phyloP scores from a whole-genome alignment of 768 basidiomycete species.

The Tubosaeta sp. region DNA sequence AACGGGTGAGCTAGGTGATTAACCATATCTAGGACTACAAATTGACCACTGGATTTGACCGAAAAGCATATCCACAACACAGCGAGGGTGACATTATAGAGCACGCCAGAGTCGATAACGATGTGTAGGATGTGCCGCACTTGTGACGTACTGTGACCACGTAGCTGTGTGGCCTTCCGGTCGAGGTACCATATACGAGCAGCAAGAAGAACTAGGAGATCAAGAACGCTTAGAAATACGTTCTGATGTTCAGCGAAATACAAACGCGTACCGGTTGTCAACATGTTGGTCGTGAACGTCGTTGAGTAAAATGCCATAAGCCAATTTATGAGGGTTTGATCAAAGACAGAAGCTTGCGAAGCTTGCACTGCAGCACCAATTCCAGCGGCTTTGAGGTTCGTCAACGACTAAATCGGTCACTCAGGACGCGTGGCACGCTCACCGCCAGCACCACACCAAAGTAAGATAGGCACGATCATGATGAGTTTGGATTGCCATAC shows the following conservation, averaged over 20 bases:
- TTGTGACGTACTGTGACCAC: background rate
- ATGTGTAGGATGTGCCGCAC: slow-evolving; percentile 16
- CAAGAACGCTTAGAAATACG: background rate
- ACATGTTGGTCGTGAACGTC: slow-evolving; percentile 30
- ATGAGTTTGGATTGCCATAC: slow-evolving; percentile 24
- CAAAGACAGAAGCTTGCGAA: slow-evolving; percentile 19
- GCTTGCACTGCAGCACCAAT: slow-evolving; percentile 6
- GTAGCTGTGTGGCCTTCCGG: slow-evolving; percentile 15
- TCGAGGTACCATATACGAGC: slow-evolving; percentile 26
- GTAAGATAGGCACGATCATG: slow-evolving; percentile 19
- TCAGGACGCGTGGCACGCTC: background rate
- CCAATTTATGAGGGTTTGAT: slow-evolving; percentile 21
- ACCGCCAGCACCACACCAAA: slow-evolving; percentile 26
- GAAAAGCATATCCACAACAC: slow-evolving; percentile 29
- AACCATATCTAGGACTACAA: slow-evolving; percentile 33
- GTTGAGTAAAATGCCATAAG: slow-evolving; percentile 31
- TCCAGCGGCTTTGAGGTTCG: background rate
- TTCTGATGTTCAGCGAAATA: too few relatives aligned
- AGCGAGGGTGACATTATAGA: slow-evolving; percentile 34
- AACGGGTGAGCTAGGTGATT: background rate
- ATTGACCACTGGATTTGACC: slow-evolving; percentile 25
- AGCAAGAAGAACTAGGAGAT: slow-evolving; percentile 19
- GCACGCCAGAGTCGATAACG: slow-evolving; percentile 32
- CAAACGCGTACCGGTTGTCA: slow-evolving; percentile 21
- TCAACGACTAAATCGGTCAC: slow-evolving; percentile 7